Conservation (phyloP, 2,329 filamentous ascomycete genomes). For the Cyclaneusma minus region DNA sequence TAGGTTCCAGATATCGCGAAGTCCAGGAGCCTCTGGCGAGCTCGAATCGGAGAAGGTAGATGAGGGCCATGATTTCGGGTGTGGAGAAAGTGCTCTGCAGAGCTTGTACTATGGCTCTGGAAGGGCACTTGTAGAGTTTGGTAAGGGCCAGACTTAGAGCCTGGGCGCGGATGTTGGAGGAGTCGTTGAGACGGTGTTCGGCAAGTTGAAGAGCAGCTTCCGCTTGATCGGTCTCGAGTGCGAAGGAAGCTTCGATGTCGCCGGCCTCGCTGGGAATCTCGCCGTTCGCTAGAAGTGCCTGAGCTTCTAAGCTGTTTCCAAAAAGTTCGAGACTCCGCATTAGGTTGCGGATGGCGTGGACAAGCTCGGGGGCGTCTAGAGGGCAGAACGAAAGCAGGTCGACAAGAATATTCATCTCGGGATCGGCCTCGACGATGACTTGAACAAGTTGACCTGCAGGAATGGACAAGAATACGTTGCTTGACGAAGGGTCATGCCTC, state of each 20-base stretch:
- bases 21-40: slow-evolving; percentile 65
- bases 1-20: slow-evolving; percentile 48
- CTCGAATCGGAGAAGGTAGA: slow-evolving; percentile 58
- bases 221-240: slow-evolving; percentile 41
- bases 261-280: slow-evolving; percentile 3
- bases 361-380: slow-evolving; percentile 49
- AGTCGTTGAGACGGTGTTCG: slow-evolving; percentile 49
- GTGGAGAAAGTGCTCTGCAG: slow-evolving; percentile 48
- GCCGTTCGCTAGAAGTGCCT: slow-evolving; percentile 13
- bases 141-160: slow-evolving; percentile 53
- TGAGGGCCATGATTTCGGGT: slow-evolving; percentile 54
- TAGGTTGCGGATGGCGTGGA: slow-evolving; percentile 47
- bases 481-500: slow-evolving; percentile 26
- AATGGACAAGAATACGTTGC: slow-evolving; percentile 26
- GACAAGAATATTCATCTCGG: slow-evolving; percentile 49
- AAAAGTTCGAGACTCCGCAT: slow-evolving; percentile 54
- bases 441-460: slow-evolving; percentile 45
- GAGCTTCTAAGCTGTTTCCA: slow-evolving; percentile 10
- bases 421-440: slow-evolving; percentile 49
- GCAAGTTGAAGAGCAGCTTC: slow-evolving; percentile 53
- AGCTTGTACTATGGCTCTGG: slow-evolving; percentile 40
- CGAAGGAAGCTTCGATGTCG: slow-evolving; percentile 25
- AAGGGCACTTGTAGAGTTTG: slow-evolving; percentile 52
- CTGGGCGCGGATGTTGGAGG: slow-evolving; percentile 44
- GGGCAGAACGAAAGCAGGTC: slow-evolving; percentile 50